These are phyloP conservation scores for Fistulinella prunicolor DNA, from an alignment of 768 basidiomycete species.

Conservation along the genomic window DNA sequence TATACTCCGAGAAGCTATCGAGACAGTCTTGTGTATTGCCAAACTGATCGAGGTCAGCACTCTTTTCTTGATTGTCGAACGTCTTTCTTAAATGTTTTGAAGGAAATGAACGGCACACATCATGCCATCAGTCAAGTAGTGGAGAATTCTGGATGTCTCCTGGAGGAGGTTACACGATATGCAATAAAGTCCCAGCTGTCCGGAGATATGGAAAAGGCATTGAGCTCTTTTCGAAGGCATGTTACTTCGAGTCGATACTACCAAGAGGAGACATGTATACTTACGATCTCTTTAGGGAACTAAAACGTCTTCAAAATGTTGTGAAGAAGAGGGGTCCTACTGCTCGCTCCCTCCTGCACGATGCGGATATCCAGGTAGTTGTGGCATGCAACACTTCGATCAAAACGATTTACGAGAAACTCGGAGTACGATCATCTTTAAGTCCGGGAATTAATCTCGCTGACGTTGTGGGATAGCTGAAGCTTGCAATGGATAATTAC, in stretches of 20 bases:
- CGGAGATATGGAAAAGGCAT: not conserved
- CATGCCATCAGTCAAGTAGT: constrained; percentile 12
- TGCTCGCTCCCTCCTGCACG: constrained; percentile 10
- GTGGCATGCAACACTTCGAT: constrained; percentile 11
- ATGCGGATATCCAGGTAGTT: constrained; percentile 8
- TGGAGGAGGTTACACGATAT: constrained; percentile 8
- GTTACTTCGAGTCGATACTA: not conserved
- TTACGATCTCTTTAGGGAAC: constrained; percentile 3
- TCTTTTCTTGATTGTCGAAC: not conserved
- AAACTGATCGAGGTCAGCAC: constrained; percentile 8
- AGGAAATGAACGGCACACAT: constrained; percentile 14
- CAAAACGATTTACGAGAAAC: constrained; percentile 3
- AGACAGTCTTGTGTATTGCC: constrained; percentile 6
- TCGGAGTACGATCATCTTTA: constrained; percentile 1
- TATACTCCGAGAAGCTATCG: constrained; percentile 7
- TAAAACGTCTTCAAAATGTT: constrained; percentile 3
- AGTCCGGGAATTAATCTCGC: not conserved
- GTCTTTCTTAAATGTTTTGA: not conserved
- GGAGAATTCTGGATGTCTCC: constrained; percentile 13
- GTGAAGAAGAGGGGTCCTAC: constrained; percentile 3
- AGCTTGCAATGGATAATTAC: constrained; percentile 10
- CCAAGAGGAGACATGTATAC: too few relatives aligned
- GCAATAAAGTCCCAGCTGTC: not conserved
- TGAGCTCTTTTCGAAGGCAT: constrained; percentile 7
- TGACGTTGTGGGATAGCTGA: constrained; percentile 6